These are phyloP conservation scores for Hericium coralloides DNA, from an alignment of 768 basidiomycete species.

Conservation along the genomic window DNA sequence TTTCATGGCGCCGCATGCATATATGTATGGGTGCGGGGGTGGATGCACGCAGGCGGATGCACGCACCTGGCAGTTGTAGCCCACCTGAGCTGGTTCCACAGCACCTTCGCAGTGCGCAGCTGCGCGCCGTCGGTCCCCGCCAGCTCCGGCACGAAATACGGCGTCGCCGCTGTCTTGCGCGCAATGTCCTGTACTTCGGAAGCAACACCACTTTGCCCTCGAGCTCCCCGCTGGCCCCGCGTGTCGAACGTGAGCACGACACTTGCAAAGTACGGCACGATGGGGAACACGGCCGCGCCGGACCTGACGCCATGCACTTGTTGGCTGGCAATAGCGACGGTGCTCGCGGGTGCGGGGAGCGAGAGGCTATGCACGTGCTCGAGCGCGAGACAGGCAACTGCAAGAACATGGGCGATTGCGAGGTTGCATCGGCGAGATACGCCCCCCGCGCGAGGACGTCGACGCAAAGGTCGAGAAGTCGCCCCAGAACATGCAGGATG, in stretches of 20 bases:
- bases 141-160: conserved; percentile 15
- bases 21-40: background rate
- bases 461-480: no score
- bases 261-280: conserved; percentile 10
- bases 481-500: no score
- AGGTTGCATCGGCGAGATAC: no score
- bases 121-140: conserved; percentile 4
- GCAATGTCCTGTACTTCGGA: conserved; percentile 14
- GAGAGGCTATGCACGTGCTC: conserved; percentile 12
- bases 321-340: conserved; percentile 8
- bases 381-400: conserved; percentile 14
- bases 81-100: conserved; percentile 19
- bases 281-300: conserved; percentile 11
- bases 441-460: no score
- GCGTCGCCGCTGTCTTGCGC: conserved; percentile 15
- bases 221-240: conserved; percentile 4
- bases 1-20: conserved; percentile 1
- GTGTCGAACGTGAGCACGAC: conserved; percentile 13
- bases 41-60: background rate
- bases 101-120: conserved; percentile 12
- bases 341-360: conserved; percentile 10
- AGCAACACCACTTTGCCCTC: conserved; percentile 14
- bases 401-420: no score
- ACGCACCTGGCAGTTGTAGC: conserved; percentile 14
- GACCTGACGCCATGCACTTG: conserved; percentile 14